Base-by-base conservation (phyloP, 2,329 filamentous ascomycete genomes). In the Chalara sp. region DNA sequence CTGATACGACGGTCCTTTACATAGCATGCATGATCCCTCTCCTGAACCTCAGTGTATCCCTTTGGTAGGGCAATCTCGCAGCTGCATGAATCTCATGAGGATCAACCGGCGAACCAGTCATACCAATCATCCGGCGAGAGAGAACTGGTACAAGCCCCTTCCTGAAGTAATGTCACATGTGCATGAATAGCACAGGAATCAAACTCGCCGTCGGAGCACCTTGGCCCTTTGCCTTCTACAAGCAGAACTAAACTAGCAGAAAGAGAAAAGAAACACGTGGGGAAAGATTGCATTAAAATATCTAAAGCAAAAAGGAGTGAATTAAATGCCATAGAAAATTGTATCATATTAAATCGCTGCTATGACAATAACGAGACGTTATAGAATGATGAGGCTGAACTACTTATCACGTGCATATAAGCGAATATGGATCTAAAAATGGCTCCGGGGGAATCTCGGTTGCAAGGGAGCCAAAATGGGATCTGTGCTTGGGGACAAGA, bases 241-340 rank as follows among this genome's bases (percentile, higher is more conserved):
- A 49, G 46, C 43, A 49, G 37, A 49, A 53, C 47, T 46, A 53
- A 53, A 53, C 47, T 49, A 49, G 39, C 44, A 46, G 47, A 48
- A 50, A 53, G 40, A 47, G 44, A 53, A 53, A 53, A 51, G 44
- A 51, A 46, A 48, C n/a, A 48, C 13, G 44, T 40, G 32, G 29
- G 46, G 39, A 50, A 47, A 50, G 29, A 40, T 44, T 50, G 31
- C 44, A 52, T 52, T 48, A 49, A 52, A 52, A 47, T 5, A 53
- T 35, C 6, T 30, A 53, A 21, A 21, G 21, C 21, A 21, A 21
- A 21, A 3, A 21, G 21, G 21, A 21, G 21, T 21, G 3, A 21
- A 46, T 47, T 39, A 39, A 51, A 48, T 48, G 39, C 39, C 28
- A 47, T 8, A 4, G 35, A 44, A 44, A 51, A 41, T 37, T 47